Percentiles rank a stretch among this genome's conserved stretches.
These are phyloP conservation scores for Rhizophagus sp. DNA, from an alignment of 192 early-diverging fungal species.

Conservation along the genomic window DNA sequence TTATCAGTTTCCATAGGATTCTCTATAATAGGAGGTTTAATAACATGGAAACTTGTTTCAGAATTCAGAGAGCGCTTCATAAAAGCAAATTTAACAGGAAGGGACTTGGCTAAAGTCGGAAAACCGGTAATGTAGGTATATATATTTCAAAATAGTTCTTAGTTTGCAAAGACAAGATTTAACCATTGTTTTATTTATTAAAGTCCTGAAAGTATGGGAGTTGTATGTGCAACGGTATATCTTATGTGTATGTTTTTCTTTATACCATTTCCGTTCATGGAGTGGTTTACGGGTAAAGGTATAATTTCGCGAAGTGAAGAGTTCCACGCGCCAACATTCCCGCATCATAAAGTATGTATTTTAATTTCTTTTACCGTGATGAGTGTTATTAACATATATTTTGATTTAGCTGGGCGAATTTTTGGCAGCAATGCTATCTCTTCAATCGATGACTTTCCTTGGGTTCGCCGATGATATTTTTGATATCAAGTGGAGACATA, in stretches of 20 bases:
- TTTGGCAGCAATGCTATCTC: conserved; percentile 83
- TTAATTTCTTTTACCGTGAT: neutral
- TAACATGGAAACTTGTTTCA: conserved; percentile 73
- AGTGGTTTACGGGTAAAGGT: conserved; percentile 66
- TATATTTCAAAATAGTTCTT: neutral
- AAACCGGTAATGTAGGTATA: conserved; percentile 66
- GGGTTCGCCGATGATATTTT: conserved; percentile 99
- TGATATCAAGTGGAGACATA: conserved; percentile 94
- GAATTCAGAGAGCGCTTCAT: conserved; percentile 69
- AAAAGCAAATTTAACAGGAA: conserved; percentile 73
- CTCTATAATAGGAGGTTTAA: conserved; percentile 67
- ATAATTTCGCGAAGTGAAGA: conserved; percentile 40
- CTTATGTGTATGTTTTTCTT: conserved; percentile 86
- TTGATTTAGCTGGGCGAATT: conserved; percentile 79
- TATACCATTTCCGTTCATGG: conserved; percentile 92
- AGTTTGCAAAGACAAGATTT: neutral
- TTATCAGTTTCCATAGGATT: conserved; percentile 71
- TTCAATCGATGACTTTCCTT: conserved; percentile 96
- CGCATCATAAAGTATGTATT: conserved; percentile 65
- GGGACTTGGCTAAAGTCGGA: conserved; percentile 74
- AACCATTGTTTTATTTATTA: neutral
- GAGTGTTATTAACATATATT: neutral
- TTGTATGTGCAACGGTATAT: conserved; percentile 86
- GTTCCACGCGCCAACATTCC: conserved; percentile 57
- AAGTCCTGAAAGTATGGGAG: conserved; percentile 92